Evolutionary conservation across 495 filamentous ascomycete genomes (phyloP).

Genomic region (Pyrenopolyporus hunteri): DNA sequence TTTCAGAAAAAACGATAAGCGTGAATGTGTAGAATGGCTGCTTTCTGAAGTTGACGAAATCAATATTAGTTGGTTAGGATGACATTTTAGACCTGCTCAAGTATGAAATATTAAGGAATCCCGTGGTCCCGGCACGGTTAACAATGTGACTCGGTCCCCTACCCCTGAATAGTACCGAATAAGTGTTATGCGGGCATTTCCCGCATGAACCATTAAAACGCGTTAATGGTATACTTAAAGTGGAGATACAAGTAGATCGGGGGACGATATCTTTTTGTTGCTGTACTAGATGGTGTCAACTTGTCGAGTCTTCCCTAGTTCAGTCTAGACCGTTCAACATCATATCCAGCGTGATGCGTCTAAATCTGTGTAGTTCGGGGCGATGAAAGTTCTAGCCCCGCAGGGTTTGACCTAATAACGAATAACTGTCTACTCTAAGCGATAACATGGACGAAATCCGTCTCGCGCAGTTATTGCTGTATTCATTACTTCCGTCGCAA

Average conservation of each 20-base stretch:
- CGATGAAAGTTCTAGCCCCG: no score
- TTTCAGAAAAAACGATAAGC: not conserved
- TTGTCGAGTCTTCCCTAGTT: conserved; percentile 1
- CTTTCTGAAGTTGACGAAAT: conserved; percentile 14
- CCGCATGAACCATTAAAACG: conserved; percentile 23
- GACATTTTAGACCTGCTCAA: conserved; percentile 22
- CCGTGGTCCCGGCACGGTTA: not conserved
- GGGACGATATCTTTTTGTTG: conserved; percentile 9
- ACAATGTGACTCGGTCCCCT: conserved; percentile 16
- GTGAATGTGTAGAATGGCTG: not conserved
- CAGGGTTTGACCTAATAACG: no score
- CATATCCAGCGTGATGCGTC: not conserved
- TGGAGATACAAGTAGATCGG: conserved; percentile 7
- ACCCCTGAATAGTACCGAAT: conserved; percentile 31
- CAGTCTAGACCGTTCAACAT: not conserved
- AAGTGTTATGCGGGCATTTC: conserved; percentile 14
- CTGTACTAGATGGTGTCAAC: conserved; percentile 1
- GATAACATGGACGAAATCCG: conserved; percentile 1
- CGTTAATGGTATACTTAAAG: conserved; percentile 17
- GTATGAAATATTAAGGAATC: conserved; percentile 32
- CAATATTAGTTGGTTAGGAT: conserved; percentile 24
- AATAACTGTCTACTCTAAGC: no score
- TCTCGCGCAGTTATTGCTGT: not conserved
- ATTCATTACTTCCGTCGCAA: no score
- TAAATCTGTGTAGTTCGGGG: no score